phyloP scores from a whole-genome alignment of 2,329 filamentous ascomycete genomes.

The Ilyonectria robusta region DNA sequence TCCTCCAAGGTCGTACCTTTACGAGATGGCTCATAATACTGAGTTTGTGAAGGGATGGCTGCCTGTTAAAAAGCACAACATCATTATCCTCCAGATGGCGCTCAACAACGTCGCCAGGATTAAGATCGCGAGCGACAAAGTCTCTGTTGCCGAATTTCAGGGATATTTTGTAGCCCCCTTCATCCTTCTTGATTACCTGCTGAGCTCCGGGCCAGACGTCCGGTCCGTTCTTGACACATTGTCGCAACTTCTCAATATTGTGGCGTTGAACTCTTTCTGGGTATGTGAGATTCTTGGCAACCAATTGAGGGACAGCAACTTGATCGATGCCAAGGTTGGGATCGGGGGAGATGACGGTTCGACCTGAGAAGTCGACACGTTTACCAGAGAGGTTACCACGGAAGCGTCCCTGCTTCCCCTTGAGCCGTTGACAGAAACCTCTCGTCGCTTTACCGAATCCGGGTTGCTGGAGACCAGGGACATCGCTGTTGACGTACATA shows the following conservation, averaged over 20 bases:
- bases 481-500: slow-evolving; percentile 98
- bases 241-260: slow-evolving; percentile 86
- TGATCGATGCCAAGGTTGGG: slow-evolving; percentile 95
- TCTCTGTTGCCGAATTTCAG: slow-evolving; percentile 82
- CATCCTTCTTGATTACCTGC: slow-evolving; percentile 80
- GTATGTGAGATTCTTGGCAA: slow-evolving; percentile 97
- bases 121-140: slow-evolving; percentile 79
- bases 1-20: slow-evolving; percentile 94
- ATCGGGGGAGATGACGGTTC: slow-evolving; percentile 97
- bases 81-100: slow-evolving; percentile 96
- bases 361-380: slow-evolving; percentile 97
- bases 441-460: slow-evolving; percentile 90
- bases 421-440: slow-evolving; percentile 94
- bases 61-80: slow-evolving; percentile 97
- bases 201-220: slow-evolving; percentile 91
- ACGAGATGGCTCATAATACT: slow-evolving; percentile 97
- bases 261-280: slow-evolving; percentile 89
- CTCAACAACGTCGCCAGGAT: slow-evolving; percentile 90
- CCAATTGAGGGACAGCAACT: slow-evolving; percentile 89
- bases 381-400: slow-evolving; percentile 97
- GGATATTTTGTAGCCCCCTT: slow-evolving; percentile 77
- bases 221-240: slow-evolving; percentile 82
- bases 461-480: slow-evolving; percentile 90
- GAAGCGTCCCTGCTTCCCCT: slow-evolving; percentile 98
- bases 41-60: slow-evolving; percentile 97